These are phyloP conservation scores for Schizochytrium sp. DNA, from an alignment of 108 stramenopile species.

Conservation along the genomic window DNA sequence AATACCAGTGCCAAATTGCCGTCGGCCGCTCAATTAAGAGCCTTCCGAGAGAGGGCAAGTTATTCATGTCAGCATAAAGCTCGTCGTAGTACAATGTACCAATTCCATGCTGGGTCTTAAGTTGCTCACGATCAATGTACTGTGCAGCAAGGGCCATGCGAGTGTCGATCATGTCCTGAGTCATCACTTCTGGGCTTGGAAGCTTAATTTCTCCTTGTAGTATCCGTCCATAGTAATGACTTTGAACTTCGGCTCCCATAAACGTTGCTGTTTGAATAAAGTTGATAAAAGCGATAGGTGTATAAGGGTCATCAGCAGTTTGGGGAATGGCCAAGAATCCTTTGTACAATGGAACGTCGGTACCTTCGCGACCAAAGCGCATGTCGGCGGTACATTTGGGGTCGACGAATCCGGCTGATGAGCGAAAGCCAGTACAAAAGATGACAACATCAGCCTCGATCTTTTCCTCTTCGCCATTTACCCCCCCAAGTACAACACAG, in stretches of 20 bases:
- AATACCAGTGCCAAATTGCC: constrained; percentile 32
- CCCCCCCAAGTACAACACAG: not conserved
- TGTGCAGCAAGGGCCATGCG: constrained; percentile 11
- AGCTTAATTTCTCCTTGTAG: not conserved
- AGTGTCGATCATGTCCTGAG: not conserved
- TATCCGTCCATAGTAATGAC: not conserved
- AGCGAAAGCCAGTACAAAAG: not conserved
- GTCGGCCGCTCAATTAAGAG: not conserved
- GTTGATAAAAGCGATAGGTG: constrained; percentile 7
- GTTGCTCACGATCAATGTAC: constrained; percentile 32
- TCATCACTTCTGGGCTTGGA: not conserved
- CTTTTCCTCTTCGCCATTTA: not conserved
- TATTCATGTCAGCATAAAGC: not conserved
- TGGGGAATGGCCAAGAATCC: constrained; percentile 28
- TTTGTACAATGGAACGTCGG: constrained; percentile 20
- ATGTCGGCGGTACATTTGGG: not conserved
- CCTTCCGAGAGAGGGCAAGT: not conserved
- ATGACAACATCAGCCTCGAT: constrained; percentile 21
- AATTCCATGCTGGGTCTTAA: constrained; percentile 7
- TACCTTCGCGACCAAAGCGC: not conserved
- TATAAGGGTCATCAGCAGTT: not conserved
- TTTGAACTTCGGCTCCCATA: not conserved
- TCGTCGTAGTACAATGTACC: constrained; percentile 17
- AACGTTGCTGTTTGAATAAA: not conserved
- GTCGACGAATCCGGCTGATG: constrained; percentile 5